phyloP scores from a whole-genome alignment of 1,284 basidiomycete species.

The Fomitopsis schrenkii region DNA sequence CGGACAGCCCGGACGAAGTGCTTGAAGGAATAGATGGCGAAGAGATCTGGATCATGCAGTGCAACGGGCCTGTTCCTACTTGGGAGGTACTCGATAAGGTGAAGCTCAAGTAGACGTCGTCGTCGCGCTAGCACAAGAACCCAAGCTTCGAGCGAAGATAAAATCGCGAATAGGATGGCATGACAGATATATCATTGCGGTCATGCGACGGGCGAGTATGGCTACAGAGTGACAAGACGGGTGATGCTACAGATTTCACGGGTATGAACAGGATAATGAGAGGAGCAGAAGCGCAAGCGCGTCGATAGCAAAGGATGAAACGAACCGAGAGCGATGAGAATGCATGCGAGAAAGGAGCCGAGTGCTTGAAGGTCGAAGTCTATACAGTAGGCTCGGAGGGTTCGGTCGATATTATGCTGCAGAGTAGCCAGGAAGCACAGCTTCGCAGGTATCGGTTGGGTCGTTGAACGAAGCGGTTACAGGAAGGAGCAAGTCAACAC shows the following conservation, averaged over 20 bases:
- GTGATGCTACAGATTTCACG: background rate
- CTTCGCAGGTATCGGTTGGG: background rate
- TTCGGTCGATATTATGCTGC: background rate
- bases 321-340: background rate
- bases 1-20: conserved; percentile 18
- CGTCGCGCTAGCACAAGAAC: background rate
- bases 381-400: background rate
- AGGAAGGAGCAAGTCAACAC: background rate
- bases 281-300: background rate
- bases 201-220: background rate
- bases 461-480: background rate
- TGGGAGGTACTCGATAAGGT: conserved; percentile 53
- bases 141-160: too few species aligned
- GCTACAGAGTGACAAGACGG: background rate
- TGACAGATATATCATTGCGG: background rate
- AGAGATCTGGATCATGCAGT: conserved; percentile 61
- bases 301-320: background rate
- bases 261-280: background rate
- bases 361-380: background rate
- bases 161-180: background rate
- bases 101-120: conserved; percentile 2
- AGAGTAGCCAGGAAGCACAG: background rate
- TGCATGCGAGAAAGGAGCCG: background rate
- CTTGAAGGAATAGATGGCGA: conserved; percentile 42
- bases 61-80: conserved; percentile 56